phyloP scores from a whole-genome alignment of 164 flowering plant genomes.

The Euptelea pleiosperma region DNA sequence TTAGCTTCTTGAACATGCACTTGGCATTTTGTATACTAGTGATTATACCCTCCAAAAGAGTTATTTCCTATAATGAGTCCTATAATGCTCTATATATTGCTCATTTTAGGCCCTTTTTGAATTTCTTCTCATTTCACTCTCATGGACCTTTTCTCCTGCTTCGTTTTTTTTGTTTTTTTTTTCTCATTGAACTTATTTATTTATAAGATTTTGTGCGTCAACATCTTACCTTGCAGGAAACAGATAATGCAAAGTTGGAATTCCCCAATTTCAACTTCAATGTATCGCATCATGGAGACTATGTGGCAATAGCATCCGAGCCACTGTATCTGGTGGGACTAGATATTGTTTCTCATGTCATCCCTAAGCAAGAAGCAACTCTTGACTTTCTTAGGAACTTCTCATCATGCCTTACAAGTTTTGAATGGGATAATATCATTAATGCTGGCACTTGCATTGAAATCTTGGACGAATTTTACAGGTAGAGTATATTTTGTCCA shows the following conservation, averaged over 20 bases:
- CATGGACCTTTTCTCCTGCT: neutral
- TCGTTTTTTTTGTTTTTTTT: neutral
- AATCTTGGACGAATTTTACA: constrained; percentile 57
- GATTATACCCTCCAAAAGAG: too few species aligned
- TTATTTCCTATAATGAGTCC: too few species aligned
- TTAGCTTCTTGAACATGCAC: too few species aligned
- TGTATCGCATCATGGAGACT: constrained; percentile 84
- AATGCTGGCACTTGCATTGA: constrained; percentile 42
- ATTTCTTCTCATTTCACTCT: too few species aligned
- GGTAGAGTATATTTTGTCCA: constrained; percentile 28
- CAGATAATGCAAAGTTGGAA: constrained; percentile 15
- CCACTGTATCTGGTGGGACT: constrained; percentile 76
- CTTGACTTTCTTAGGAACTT: constrained; percentile 50
- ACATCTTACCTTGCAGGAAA: constrained; percentile 40
- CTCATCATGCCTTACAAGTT: constrained; percentile 52
- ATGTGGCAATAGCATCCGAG: constrained; percentile 84
- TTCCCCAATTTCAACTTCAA: constrained; percentile 84
- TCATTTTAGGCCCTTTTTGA: too few species aligned
- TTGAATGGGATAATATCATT: constrained; percentile 60
- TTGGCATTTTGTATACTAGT: too few species aligned
- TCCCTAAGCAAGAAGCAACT: constrained; percentile 47
- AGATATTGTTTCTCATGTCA: constrained; percentile 55
- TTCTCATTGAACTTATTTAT: too few species aligned
- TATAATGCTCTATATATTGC: too few species aligned
- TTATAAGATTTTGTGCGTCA: too few species aligned